Evolutionary conservation across 352 stramenopile species (phyloP), one percentile per base, ranked within the genome.

Genomic region (Phytophthora lateralis): DNA sequence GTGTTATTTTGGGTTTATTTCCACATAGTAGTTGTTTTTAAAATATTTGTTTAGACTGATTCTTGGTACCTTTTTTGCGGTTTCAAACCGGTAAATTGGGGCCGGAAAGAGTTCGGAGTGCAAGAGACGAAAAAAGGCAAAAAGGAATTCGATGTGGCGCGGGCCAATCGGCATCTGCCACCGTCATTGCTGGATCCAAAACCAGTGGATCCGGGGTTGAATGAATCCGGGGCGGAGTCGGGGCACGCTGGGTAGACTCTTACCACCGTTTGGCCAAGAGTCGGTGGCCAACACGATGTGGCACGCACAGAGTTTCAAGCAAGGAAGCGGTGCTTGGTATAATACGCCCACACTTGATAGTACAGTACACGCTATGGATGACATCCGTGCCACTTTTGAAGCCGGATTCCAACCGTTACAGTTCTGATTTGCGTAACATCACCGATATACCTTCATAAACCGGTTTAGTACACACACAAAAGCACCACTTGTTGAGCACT

Each of bases 111-210:
- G n/a, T 37, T 50, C 55, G 24, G 24, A 57, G 26, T 50, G 44
- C 38, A 6, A 9, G 21, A 55, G 34, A 11, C 46, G 55, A 24
- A 66, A 66, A 55, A 55, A 39, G 35, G 51, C 24, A 3, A 15
- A 4, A 15, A 15, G 9, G 2, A 4, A 37, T 11, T 24, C n/a
- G 21, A n/a, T 35, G 18, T 35, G 8, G 7, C 14, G 26, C n/a
- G 12, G 26, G 0, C 60, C 60, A 69, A 69, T 69, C 53, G 11
- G 2, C 17, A 14, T 20, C 43, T 46, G 50, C 59, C 59, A 66
- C 27, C 35, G 8, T 58, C 18, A 17, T 35, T 35, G 41, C 43
- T 27, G 49, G 35, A 63, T 55, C 52, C 41, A 30, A 30, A 6
- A 30, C 26, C 26, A 30, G 26, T 35, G 37, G 53, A 63, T 55